phyloP scores from a whole-genome alignment of 2,329 filamentous ascomycete genomes.

The Paecilomyces variotii region DNA sequence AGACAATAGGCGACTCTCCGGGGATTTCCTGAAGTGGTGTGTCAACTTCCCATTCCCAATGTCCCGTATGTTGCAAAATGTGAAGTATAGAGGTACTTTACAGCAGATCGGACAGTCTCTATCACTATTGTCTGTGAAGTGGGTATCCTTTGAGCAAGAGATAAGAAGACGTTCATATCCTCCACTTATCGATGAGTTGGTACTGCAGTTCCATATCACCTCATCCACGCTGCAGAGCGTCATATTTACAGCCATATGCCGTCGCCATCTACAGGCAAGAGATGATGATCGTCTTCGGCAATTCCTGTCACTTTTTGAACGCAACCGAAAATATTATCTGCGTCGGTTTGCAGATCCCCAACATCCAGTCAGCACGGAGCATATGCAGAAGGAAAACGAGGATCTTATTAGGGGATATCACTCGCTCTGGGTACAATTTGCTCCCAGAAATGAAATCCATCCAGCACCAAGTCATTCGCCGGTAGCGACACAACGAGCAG shows the following conservation, averaged over 20 bases:
- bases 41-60: conserved; percentile 39
- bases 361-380: neutral
- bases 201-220: conserved; percentile 37
- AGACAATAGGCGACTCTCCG: conserved; percentile 36
- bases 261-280: conserved; percentile 13
- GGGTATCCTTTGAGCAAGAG: conserved; percentile 29
- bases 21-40: conserved; percentile 38
- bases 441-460: neutral
- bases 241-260: conserved; percentile 38
- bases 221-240: conserved; percentile 48
- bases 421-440: conserved; percentile 7
- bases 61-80: conserved; percentile 18
- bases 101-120: conserved; percentile 39
- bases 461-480: neutral
- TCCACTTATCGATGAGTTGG: conserved; percentile 51
- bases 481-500: neutral
- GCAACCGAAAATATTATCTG: conserved; percentile 13
- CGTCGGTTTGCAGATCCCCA: conserved; percentile 6
- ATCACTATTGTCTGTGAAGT: conserved; percentile 35
- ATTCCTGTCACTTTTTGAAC: conserved; percentile 12
- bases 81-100: conserved; percentile 25
- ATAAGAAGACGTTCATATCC: conserved; percentile 38
- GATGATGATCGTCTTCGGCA: conserved; percentile 4
- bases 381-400: conserved; percentile 10
- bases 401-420: conserved; percentile 11